phyloP scores from a whole-genome alignment of 2,329 filamentous ascomycete species.

The Aureobasidium sp. region DNA sequence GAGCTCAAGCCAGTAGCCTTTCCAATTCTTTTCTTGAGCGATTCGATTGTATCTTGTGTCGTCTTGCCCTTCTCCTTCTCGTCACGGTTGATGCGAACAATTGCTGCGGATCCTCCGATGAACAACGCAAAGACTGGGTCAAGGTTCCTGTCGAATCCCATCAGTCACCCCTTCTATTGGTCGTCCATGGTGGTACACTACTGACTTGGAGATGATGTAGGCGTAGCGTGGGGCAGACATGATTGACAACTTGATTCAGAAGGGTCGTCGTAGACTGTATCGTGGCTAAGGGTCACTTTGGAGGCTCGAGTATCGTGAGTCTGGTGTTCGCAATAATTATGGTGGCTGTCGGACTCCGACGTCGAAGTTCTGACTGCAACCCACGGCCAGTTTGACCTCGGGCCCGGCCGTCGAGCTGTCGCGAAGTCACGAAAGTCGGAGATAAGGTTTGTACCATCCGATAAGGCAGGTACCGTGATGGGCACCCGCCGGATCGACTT shows the following conservation, averaged over 20 bases:
- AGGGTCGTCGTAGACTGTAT: too few relatives aligned
- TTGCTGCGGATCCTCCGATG: constrained; percentile 38
- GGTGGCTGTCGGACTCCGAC: background rate
- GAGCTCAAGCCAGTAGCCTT: constrained; percentile 19
- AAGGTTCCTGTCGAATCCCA: constrained; percentile 27
- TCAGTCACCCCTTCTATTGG: background rate
- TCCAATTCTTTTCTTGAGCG: constrained; percentile 30
- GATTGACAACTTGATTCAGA: background rate
- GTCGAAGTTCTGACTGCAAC: background rate
- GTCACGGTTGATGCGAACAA: constrained; percentile 34
- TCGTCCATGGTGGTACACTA: background rate
- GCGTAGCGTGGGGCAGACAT: constrained; percentile 19
- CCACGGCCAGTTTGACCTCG: background rate
- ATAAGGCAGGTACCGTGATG: constrained; percentile 2
- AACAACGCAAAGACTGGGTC: constrained; percentile 42
- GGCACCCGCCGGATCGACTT: background rate
- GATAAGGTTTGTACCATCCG: background rate
- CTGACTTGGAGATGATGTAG: constrained; percentile 38
- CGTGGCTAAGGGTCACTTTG: too few relatives aligned
- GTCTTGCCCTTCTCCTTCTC: constrained; percentile 39
- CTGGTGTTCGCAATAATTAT: background rate
- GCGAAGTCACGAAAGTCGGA: background rate
- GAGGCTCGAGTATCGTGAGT: background rate
- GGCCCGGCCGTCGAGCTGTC: background rate
- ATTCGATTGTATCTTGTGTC: constrained; percentile 29